Evolutionary conservation across 371 early-diverging fungal genomes (phyloP).

Genomic region (Caulochytrium protostelioides): DNA sequence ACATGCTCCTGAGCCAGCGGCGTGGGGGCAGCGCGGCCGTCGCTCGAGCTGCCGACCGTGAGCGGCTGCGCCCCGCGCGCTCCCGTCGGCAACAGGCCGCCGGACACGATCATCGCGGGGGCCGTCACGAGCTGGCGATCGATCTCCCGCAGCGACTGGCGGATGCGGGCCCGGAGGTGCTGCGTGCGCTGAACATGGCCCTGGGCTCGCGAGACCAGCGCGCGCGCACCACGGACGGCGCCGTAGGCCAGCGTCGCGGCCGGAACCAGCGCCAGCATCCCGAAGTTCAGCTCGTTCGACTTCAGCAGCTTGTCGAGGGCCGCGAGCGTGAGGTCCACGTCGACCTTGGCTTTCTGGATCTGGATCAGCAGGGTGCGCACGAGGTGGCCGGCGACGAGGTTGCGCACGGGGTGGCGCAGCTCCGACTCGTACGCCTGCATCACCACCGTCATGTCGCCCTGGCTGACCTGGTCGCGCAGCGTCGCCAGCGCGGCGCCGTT

Average conservation of each 20-base stretch:
- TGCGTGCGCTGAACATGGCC: too few relatives aligned
- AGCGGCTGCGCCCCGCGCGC: too few relatives aligned
- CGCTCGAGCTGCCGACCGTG: too few relatives aligned
- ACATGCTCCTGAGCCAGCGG: too few relatives aligned
- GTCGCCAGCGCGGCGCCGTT: slow-evolving; percentile 14
- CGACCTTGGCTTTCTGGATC: slow-evolving; percentile 43
- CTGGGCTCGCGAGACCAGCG: too few relatives aligned
- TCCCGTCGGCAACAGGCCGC: too few relatives aligned
- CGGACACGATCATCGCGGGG: too few relatives aligned
- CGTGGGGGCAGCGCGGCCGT: too few relatives aligned
- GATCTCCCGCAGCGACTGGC: too few relatives aligned
- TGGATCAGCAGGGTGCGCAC: slow-evolving; percentile 73
- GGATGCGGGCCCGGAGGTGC: too few relatives aligned
- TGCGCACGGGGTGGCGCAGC: slow-evolving; percentile 42
- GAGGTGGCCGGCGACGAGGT: slow-evolving; percentile 45
- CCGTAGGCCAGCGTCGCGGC: slow-evolving; percentile 20
- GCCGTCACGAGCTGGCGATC: too few relatives aligned
- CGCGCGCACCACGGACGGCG: background rate
- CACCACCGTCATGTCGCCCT: slow-evolving; percentile 61
- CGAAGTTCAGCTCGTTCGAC: slow-evolving; percentile 90
- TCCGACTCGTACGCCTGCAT: slow-evolving; percentile 56
- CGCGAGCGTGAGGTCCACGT: slow-evolving; percentile 71
- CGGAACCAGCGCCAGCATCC: slow-evolving; percentile 45
- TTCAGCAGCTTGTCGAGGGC: slow-evolving; percentile 79
- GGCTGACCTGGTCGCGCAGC: slow-evolving; percentile 23